phyloP scores from a whole-genome alignment of 345 rosid genomes.

The Leavenworthia alabamica region DNA sequence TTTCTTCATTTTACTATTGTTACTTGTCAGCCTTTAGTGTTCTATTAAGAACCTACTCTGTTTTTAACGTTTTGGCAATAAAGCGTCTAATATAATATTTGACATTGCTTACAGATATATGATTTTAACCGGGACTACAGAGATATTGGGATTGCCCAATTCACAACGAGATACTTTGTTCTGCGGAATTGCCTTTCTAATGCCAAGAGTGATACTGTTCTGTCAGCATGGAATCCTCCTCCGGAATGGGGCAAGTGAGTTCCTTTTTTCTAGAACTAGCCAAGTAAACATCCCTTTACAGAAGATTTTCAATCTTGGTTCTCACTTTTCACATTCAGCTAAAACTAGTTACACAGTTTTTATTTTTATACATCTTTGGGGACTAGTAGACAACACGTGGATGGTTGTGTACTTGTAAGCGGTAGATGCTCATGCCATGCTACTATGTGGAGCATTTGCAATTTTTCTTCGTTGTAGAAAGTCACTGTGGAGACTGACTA shows the following conservation, averaged over 20 bases:
- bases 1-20: background rate
- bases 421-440: background rate
- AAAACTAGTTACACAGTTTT: background rate
- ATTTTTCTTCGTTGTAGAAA: background rate
- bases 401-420: background rate
- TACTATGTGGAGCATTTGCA: background rate
- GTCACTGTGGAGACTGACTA: background rate
- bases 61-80: background rate
- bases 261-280: background rate
- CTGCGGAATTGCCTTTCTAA: conserved; percentile 72
- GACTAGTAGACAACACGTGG: background rate
- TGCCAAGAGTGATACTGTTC: conserved; percentile 83
- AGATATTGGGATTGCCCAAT: conserved; percentile 82
- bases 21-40: background rate
- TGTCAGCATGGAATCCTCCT: conserved; percentile 97
- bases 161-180: conserved; percentile 78
- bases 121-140: conserved; percentile 95
- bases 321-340: background rate
- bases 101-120: conserved; percentile 52
- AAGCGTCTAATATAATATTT: conserved; percentile 21
- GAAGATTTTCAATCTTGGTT: background rate
- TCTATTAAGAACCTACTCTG: background rate
- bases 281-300: background rate
- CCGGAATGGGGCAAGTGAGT: conserved; percentile 94
- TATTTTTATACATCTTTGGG: background rate